phyloP scores from a whole-genome alignment of 371 early-diverging fungal genomes.

The Syncephalastrum racemosum region DNA sequence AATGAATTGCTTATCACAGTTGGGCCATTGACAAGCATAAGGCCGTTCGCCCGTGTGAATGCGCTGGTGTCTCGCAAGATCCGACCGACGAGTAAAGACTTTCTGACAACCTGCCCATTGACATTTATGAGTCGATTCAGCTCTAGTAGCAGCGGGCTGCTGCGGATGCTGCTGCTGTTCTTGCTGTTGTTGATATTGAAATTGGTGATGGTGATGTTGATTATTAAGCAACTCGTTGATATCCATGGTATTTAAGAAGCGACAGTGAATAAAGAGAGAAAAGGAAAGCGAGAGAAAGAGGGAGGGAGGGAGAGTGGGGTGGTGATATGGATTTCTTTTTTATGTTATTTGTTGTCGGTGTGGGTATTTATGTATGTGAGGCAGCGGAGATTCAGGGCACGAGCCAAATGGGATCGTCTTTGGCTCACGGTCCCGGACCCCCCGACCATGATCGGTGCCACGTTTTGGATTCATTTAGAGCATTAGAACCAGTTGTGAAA shows the following conservation, averaged over 20 bases:
- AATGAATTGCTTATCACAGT: constrained; percentile 55
- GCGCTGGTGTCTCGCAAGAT: constrained; percentile 19
- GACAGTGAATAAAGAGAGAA: background rate
- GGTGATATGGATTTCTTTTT: too few species aligned
- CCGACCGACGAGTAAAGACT: constrained; percentile 19
- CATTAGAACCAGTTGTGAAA: too few species aligned
- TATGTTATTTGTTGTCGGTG: too few species aligned
- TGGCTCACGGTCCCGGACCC: too few species aligned
- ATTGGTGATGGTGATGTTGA: background rate
- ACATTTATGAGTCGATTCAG: constrained; percentile 7
- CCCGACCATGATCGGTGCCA: too few species aligned
- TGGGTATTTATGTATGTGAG: too few species aligned
- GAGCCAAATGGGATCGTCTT: too few species aligned
- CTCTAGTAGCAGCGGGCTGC: background rate
- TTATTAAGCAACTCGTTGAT: constrained; percentile 15
- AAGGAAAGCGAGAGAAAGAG: too few species aligned
- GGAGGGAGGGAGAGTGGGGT: too few species aligned
- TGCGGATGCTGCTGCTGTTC: background rate
- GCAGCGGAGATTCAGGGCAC: too few species aligned
- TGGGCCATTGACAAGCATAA: constrained; percentile 31
- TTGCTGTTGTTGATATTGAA: constrained; percentile 1
- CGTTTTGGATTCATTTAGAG: too few species aligned
- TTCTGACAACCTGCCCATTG: constrained; percentile 16
- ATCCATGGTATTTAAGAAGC: constrained; percentile 11
- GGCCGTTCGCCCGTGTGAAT: constrained; percentile 21